Evolutionary conservation across 495 filamentous ascomycete species (phyloP), one percentile per base, ranked within the genome.

Genomic region (Evernia prunastri): DNA sequence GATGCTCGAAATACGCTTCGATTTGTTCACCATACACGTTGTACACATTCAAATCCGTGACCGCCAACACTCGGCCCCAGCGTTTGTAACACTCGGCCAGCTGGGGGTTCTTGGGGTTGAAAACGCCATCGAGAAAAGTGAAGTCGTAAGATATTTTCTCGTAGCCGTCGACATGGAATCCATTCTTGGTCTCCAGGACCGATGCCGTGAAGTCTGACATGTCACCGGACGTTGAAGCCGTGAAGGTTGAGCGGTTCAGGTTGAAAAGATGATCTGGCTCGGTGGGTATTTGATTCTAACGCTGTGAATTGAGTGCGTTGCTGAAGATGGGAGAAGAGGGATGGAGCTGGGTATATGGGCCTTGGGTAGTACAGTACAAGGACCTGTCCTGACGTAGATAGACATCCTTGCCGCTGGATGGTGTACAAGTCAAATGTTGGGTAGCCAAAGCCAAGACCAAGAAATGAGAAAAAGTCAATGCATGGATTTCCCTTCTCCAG

Each of bases 121-220:
- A 87, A 57, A 87, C 75, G n/a, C 77, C 80, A 64, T 87, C 84
- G 20, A 87, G 73, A 72, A 87, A 87, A 36, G 80, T 78, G 72
- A 88, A 87, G 66, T 86, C 84, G 69, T 87, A 87, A 59, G 82
- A 79, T 67, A 87, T 86, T 70, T 83, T 87, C 73, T 87, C 85
- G 65, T 84, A 84, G 33, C 85, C 85, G 62, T 81, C 79, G 57
- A 87, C 84, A 60, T 84, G 81, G 70, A 86, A 86, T 25, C 83
- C 84, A 25, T 69, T 73, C 57, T 76, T 74, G 37, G 81, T 85
- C 71, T 83, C 76, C 17, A 72, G 53, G 60, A 87, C 85, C 18
- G 76, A 79, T 29, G 85, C 85, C 47, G 77, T 80, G 31, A 87
- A 74, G 68, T 87, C 81, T 42, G 84, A 87, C 84, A 87, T 87